Percentiles rank a stretch among this genome's conserved stretches.
Evolutionary conservation across 257 asterid genomes (phyloP).

Genomic region (Verbascum thapsus): DNA sequence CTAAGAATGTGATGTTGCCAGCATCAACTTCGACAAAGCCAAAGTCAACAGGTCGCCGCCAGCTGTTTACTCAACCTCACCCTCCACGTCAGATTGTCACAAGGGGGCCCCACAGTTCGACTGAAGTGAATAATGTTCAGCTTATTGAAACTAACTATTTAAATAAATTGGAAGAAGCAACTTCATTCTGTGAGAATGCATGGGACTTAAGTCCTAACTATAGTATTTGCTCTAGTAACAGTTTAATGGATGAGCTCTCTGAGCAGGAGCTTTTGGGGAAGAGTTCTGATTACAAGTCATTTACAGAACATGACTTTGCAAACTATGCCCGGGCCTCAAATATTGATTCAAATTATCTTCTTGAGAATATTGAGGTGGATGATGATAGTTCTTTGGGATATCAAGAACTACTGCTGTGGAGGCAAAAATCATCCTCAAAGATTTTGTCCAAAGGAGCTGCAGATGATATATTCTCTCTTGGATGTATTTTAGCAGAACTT

Average conservation of each 20-base stretch:
- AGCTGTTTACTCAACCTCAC: constrained; percentile 85
- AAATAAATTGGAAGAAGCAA: constrained; percentile 68
- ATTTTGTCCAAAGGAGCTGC: constrained; percentile 56
- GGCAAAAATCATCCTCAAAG: constrained; percentile 45
- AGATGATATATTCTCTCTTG: constrained; percentile 82
- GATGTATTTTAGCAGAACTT: constrained; percentile 93
- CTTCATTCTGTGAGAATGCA: constrained; percentile 74
- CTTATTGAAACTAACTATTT: constrained; percentile 42
- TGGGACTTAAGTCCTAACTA: constrained; percentile 68
- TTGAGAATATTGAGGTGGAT: constrained; percentile 64
- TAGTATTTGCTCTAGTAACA: constrained; percentile 39
- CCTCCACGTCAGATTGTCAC: constrained; percentile 61
- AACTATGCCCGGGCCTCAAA: constrained; percentile 36
- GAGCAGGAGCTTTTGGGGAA: constrained; percentile 39
- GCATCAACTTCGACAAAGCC: constrained; percentile 56
- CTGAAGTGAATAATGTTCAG: constrained; percentile 29
- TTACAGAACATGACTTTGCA: constrained; percentile 31
- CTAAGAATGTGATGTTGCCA: constrained; percentile 93
- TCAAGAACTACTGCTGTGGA: constrained; percentile 87
- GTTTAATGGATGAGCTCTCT: constrained; percentile 36
- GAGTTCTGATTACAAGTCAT: constrained; percentile 35
- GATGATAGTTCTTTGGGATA: constrained; percentile 64
- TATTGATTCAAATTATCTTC: constrained; percentile 56
- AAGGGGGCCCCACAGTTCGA: constrained; percentile 30
- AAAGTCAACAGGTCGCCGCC: constrained; percentile 85